A percentile compares a stretch with the other conserved stretches of the same genome.
Conservation (phyloP, 1,284 basidiomycete genomes). For the Cutaneotrichosporon sp. region DNA sequence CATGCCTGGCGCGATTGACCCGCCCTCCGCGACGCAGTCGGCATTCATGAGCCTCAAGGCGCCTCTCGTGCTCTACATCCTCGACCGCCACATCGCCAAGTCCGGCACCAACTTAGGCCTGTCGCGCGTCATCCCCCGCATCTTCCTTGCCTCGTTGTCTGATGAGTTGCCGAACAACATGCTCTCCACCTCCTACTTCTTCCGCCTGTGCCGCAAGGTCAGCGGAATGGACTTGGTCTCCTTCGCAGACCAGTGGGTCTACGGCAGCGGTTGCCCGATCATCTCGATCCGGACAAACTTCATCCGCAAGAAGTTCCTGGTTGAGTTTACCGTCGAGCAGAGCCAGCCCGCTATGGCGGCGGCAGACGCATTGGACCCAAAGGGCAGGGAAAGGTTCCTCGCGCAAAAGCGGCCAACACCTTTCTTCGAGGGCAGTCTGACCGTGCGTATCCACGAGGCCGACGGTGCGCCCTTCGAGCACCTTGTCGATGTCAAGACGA, state of each 20-base stretch:
- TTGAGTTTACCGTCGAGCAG: constrained; percentile 93
- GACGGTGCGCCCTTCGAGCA: constrained; percentile 99
- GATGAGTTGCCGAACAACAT: constrained; percentile 85
- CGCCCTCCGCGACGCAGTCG: constrained; percentile 72
- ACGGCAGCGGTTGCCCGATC: constrained; percentile 91
- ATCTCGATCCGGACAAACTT: constrained; percentile 89
- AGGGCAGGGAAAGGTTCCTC: constrained; percentile 50
- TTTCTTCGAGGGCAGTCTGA: constrained; percentile 92
- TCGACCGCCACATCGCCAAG: constrained; percentile 90
- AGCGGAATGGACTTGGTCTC: constrained; percentile 84
- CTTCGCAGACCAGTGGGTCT: constrained; percentile 98
- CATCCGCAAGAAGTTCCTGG: constrained; percentile 96
- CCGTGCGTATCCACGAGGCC: constrained; percentile 97
- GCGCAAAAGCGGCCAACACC: constrained; percentile 75
- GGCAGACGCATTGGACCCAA: constrained; percentile 20
- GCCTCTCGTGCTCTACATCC: constrained; percentile 91
- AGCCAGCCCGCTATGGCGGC: constrained; percentile 67
- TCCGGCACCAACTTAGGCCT: constrained; percentile 93
- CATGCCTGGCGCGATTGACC: constrained; percentile 77
- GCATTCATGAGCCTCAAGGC: constrained; percentile 95
- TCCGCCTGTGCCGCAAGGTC: constrained; percentile 90
- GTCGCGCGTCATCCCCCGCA: constrained; percentile 89
- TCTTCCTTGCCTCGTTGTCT: constrained; percentile 91
- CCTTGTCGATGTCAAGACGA: constrained; percentile 84
- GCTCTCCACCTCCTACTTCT: constrained; percentile 86